A percentile compares a stretch with the other conserved stretches of the same genome.
Conservation (phyloP, 2,329 filamentous ascomycete species). For the Karstenula rhodostoma region DNA sequence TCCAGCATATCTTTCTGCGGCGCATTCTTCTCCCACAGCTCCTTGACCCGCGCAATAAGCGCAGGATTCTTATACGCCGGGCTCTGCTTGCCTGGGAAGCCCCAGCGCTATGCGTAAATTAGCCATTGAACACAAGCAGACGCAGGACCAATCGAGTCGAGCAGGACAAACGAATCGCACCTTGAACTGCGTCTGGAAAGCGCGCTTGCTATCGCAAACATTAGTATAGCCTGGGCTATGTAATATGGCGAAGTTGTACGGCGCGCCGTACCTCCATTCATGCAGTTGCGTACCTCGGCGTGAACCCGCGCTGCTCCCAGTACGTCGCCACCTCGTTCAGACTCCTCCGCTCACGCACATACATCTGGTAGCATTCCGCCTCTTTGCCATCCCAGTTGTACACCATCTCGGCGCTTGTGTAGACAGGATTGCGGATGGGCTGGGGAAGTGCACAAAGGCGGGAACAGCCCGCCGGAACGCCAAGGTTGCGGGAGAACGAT, state of each 20-base stretch:
- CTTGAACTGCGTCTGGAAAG: slow-evolving; percentile 78
- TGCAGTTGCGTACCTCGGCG: slow-evolving; percentile 66
- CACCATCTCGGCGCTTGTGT: slow-evolving; percentile 28
- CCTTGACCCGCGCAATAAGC: slow-evolving; percentile 73
- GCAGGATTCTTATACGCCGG: slow-evolving; percentile 73
- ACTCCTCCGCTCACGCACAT: slow-evolving; percentile 77
- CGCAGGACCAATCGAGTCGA: background rate
- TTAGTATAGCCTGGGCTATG: slow-evolving; percentile 16
- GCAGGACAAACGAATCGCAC: slow-evolving; percentile 22
- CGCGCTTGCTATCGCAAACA: slow-evolving; percentile 68
- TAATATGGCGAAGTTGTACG: slow-evolving; percentile 28
- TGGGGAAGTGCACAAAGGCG: slow-evolving; percentile 23
- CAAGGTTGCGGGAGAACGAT: slow-evolving; percentile 17
- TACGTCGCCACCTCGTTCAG: slow-evolving; percentile 78
- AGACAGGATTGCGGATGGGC: slow-evolving; percentile 8
- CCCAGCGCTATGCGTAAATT: slow-evolving; percentile 64
- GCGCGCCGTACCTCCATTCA: slow-evolving; percentile 27
- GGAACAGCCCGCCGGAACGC: slow-evolving; percentile 31
- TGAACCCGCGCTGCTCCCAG: slow-evolving; percentile 69
- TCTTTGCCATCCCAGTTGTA: slow-evolving; percentile 75
- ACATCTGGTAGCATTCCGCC: slow-evolving; percentile 73
- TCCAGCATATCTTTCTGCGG: slow-evolving; percentile 77
- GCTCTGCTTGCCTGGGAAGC: slow-evolving; percentile 77
- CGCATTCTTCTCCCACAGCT: slow-evolving; percentile 80
- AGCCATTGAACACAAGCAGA: slow-evolving; percentile 4